Conservation (phyloP, 2,329 filamentous ascomycete genomes). For the Corniculantispora saksenae region DNA sequence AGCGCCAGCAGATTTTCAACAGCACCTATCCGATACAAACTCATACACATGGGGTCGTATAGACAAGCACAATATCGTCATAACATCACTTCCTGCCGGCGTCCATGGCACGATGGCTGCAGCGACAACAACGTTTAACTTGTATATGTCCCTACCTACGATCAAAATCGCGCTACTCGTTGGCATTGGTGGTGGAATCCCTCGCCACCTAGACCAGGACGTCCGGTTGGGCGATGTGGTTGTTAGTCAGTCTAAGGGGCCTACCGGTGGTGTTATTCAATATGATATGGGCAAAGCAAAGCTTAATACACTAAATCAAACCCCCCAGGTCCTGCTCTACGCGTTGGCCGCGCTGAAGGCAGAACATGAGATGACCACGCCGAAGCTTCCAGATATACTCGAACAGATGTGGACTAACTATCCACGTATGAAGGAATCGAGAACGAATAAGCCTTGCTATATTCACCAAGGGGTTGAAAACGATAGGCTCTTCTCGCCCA, state of each 20-base stretch:
- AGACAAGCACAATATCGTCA: conserved; percentile 27
- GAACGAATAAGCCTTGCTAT: conserved; percentile 12
- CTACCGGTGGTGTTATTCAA: conserved; percentile 25
- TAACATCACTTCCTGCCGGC: conserved; percentile 22
- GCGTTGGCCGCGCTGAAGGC: conserved; percentile 18
- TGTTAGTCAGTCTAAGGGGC: conserved; percentile 25
- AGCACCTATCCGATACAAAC: conserved; percentile 26
- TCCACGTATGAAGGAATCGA: conserved; percentile 17
- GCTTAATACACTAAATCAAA: conserved; percentile 6
- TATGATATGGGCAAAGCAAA: conserved; percentile 28
- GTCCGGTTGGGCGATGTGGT: conserved; percentile 32
- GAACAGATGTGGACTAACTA: not conserved
- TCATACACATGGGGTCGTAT: conserved; percentile 28
- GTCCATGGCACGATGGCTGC: conserved; percentile 19
- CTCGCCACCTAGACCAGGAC: conserved; percentile 19
- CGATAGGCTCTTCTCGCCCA: conserved; percentile 21
- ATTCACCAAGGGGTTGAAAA: conserved; percentile 22
- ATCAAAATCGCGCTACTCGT: conserved; percentile 22
- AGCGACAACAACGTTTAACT: conserved; percentile 18
- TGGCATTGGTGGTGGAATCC: conserved; percentile 23
- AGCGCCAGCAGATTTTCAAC: conserved; percentile 13
- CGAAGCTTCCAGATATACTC: conserved; percentile 8
- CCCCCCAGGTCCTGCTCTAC: conserved; percentile 20
- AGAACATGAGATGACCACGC: conserved; percentile 16
- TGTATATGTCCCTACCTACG: conserved; percentile 21